Conservation (phyloP, 768 basidiomycete species). For the Sarcomyxa edulis region DNA sequence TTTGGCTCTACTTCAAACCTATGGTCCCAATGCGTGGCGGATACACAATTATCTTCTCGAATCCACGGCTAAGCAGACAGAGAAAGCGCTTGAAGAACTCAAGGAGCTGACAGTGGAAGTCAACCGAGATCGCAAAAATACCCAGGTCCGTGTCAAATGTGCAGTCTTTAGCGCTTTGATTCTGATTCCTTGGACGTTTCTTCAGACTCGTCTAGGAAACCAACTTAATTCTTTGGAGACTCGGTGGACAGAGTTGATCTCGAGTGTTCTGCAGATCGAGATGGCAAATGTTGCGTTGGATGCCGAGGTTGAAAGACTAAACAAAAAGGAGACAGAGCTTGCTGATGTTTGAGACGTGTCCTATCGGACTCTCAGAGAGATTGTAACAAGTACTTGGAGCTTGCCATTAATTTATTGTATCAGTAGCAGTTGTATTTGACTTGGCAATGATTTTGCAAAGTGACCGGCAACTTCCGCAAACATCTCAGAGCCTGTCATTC, state of each 20-base stretch:
- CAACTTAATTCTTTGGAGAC: slow-evolving; percentile 81
- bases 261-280: slow-evolving; percentile 88
- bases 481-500: too few species aligned
- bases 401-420: too few species aligned
- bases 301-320: slow-evolving; percentile 64
- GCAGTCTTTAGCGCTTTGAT: slow-evolving; percentile 1
- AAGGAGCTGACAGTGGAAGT: slow-evolving; percentile 77
- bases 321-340: slow-evolving; percentile 57
- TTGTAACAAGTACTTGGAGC: too few species aligned
- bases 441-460: too few species aligned
- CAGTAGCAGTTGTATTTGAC: too few species aligned
- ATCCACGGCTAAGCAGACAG: slow-evolving; percentile 64
- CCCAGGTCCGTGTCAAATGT: slow-evolving; percentile 47
- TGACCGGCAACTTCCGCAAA: too few species aligned
- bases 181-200: slow-evolving; percentile 1
- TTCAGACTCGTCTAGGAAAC: slow-evolving; percentile 69
- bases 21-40: slow-evolving; percentile 89
- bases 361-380: not conserved
- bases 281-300: slow-evolving; percentile 91
- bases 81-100: slow-evolving; percentile 69
- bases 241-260: slow-evolving; percentile 91
- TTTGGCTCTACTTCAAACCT: slow-evolving; percentile 74
- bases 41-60: slow-evolving; percentile 89
- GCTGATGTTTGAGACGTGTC: slow-evolving; percentile 28
- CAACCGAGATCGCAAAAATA: slow-evolving; percentile 85